Percentiles rank a stretch among this genome's conserved stretches.
Evolutionary conservation across 2,329 filamentous ascomycete genomes (phyloP).

Genomic region (Trichoderma citrinoviride): DNA sequence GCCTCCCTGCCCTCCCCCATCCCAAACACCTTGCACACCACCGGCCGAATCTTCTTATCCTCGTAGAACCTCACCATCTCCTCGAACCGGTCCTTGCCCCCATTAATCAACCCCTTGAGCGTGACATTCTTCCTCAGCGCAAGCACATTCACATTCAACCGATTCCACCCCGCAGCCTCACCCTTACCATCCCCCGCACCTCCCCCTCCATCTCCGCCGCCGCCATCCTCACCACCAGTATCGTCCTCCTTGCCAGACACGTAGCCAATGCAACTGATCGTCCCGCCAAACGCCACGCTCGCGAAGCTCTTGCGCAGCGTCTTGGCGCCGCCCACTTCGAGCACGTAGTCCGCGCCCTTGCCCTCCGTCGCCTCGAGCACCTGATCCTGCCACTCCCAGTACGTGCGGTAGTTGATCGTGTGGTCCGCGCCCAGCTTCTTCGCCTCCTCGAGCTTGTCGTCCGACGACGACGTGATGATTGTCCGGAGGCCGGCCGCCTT

Average conservation of each 20-base stretch:
- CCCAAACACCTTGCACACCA: conserved; percentile 47
- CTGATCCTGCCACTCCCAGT: conserved; percentile 49
- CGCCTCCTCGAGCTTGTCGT: conserved; percentile 49
- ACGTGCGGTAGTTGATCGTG: conserved; percentile 53
- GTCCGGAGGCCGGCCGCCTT: conserved; percentile 50
- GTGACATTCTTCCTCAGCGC: conserved; percentile 48
- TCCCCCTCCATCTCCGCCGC: conserved; percentile 15
- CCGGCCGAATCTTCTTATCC: conserved; percentile 44
- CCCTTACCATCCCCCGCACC: conserved; percentile 10
- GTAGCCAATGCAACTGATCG: conserved; percentile 53
- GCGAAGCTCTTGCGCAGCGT: conserved; percentile 54
- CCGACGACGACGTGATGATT: conserved; percentile 55
- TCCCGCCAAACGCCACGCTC: conserved; percentile 53
- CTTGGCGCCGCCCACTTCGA: conserved; percentile 52
- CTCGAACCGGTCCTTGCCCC: conserved; percentile 52
- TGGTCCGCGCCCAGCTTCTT: conserved; percentile 50
- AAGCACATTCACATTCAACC: conserved; percentile 59
- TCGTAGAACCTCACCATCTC: conserved; percentile 52
- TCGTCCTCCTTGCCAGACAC: conserved; percentile 53
- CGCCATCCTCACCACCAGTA: conserved; percentile 29
- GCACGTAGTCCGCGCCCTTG: conserved; percentile 52
- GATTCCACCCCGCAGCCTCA: conserved; percentile 35
- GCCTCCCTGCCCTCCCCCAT: conserved; percentile 50
- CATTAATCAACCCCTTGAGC: conserved; percentile 58
- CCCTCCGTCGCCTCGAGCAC: conserved; percentile 46